Evolutionary conservation across 129 eudicot genomes (phyloP).

Genomic region (Flaveria trinervia): DNA sequence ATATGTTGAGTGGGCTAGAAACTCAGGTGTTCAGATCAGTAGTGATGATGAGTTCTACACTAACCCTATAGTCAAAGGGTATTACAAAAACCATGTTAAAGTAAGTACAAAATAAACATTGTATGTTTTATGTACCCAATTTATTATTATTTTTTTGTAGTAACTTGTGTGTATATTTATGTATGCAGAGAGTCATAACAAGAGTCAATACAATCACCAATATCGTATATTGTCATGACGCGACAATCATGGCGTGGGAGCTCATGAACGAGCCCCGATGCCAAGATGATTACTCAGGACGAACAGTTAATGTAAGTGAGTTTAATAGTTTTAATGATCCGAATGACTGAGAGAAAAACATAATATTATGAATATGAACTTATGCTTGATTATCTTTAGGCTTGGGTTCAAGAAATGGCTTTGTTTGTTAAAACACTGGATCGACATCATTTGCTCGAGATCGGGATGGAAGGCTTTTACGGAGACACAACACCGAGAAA

Average conservation of each 20-base stretch:
- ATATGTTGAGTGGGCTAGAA: constrained; percentile 67
- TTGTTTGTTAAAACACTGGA: constrained; percentile 59
- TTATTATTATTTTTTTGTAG: neutral
- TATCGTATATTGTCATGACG: constrained; percentile 49
- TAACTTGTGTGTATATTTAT: constrained; percentile 3
- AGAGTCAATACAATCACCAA: constrained; percentile 52
- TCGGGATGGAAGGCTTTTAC: constrained; percentile 85
- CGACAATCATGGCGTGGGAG: constrained; percentile 78
- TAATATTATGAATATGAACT: neutral
- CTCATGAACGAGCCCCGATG: constrained; percentile 76
- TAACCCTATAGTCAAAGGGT: constrained; percentile 40
- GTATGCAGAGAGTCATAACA: constrained; percentile 48
- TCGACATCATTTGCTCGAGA: constrained; percentile 52
- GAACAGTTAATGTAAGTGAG: constrained; percentile 42
- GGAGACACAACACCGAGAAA: constrained; percentile 68
- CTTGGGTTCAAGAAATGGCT: constrained; percentile 86
- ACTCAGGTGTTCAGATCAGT: constrained; percentile 42
- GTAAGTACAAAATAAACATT: constrained; percentile 22
- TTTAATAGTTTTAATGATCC: neutral
- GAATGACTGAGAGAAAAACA: neutral
- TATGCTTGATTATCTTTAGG: constrained; percentile 29
- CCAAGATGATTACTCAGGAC: constrained; percentile 53
- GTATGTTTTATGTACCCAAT: neutral
- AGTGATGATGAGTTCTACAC: constrained; percentile 59
- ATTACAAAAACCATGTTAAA: constrained; percentile 53